These are phyloP conservation scores for Lipomyces spencermartinsiae DNA, from an alignment of 805 yeast genomes.

Conservation along the genomic window DNA sequence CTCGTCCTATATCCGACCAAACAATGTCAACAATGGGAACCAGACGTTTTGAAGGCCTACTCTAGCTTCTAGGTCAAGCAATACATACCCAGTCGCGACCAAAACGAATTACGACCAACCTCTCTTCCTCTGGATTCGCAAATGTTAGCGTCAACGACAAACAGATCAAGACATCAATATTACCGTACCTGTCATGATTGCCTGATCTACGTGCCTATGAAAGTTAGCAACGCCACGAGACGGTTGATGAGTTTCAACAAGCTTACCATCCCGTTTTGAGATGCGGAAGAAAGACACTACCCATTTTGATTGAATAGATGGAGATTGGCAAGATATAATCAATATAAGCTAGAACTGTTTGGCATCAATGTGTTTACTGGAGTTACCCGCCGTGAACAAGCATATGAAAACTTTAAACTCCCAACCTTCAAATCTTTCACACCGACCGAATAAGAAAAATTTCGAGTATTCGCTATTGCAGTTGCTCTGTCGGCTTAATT, in stretches of 20 bases:
- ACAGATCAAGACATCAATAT: not conserved
- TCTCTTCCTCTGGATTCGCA: slow-evolving; percentile 66
- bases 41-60: not conserved
- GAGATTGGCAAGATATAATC: no score
- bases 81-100: slow-evolving; percentile 65
- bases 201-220: slow-evolving; percentile 89
- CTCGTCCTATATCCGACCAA: slow-evolving; percentile 50
- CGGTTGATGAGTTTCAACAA: not conserved
- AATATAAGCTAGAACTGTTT: no score
- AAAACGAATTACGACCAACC: slow-evolving; percentile 86
- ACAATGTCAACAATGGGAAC: not conserved
- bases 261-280: slow-evolving; percentile 70
- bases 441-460: not conserved
- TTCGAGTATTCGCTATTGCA: not conserved
- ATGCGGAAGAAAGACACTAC: slow-evolving; percentile 82
- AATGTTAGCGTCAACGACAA: not conserved
- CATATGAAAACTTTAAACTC: slow-evolving; percentile 6
- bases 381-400: slow-evolving; percentile 10
- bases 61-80: not conserved
- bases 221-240: not conserved
- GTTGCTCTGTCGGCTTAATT: not conserved
- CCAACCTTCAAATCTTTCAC: slow-evolving; percentile 4
- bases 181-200: slow-evolving; percentile 67
- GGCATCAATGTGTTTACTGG: not conserved
- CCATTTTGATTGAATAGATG: slow-evolving; percentile 57